Base-by-base conservation (phyloP, 768 basidiomycete genomes). In the Rubroboletus pulcherrimus region DNA sequence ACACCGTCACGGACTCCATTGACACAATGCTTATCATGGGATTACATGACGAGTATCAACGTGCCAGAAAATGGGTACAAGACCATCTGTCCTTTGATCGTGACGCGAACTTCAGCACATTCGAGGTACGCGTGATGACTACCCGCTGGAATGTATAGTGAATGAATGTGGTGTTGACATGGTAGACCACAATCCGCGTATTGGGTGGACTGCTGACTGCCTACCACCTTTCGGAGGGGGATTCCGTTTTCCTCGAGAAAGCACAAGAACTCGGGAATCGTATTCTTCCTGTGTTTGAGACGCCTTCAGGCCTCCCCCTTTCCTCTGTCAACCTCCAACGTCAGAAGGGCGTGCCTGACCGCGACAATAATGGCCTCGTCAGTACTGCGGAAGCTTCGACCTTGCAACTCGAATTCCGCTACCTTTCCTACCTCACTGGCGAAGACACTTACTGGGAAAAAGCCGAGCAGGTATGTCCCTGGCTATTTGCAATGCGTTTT, bases 11-110 rank as follows among this genome's bases (percentile, higher is more conserved):
- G 53, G 95, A 97, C 65, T 85, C 90, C 0, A 78, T 97, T 17
- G 95, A 97, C 71, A 87, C 87, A 12, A 82, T 98, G 75, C 78
- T 91, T 52, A 72, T 98, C 49, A 89, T 97, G 86, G 91, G 86
- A 2, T 77, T 97, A 15, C 70, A 81, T 10, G 83, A 85, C 1
- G 94, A 97, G 71, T 93, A 93, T 66, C 54, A 74, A 42, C 79
- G 92, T 7, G 89, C 93, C 5, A 77, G 88, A 19, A 66, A 80
- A 39, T 98, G 95, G 95, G 79, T 95, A 10, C 78, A 76, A 21
- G 75, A 79, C 12, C 74, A 81, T 30, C 74, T 97, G 53, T 74
- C 78, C 8, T 93, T 96, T 61, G 89, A 95, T 19, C 78, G 83
- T 17, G 86, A 93, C 63, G 91, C 77, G 37, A 72, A 79, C 31